Percentiles rank a stretch among this genome's conserved stretches.
phyloP scores from a whole-genome alignment of 2,329 filamentous ascomycete genomes.

The Neonectria coccinea region DNA sequence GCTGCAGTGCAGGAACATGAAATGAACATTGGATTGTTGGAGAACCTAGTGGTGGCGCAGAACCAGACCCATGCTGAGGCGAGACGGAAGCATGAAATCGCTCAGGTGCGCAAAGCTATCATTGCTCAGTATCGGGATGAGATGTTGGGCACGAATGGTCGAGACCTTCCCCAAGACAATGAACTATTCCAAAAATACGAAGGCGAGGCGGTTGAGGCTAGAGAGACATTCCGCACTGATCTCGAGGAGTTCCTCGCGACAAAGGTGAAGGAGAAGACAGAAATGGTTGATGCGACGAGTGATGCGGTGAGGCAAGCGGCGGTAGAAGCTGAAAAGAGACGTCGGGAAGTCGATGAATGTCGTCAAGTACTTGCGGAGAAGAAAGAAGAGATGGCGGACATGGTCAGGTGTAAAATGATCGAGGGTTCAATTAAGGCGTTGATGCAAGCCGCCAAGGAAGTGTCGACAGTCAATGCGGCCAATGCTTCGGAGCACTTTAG shows the following conservation, averaged over 20 bases:
- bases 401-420: background rate
- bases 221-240: background rate
- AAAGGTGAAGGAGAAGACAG: background rate
- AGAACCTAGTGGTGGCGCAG: background rate
- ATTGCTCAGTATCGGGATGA: background rate
- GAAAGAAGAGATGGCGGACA: background rate
- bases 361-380: background rate
- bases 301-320: background rate
- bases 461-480: background rate
- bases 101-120: background rate
- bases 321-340: background rate
- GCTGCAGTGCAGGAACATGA: background rate
- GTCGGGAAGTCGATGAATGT: too few relatives aligned
- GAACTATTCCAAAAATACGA: background rate
- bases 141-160: background rate
- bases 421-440: background rate
- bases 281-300: background rate
- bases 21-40: background rate
- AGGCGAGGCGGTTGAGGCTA: background rate
- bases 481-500: background rate
- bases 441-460: background rate
- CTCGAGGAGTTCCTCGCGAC: background rate
- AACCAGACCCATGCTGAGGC: background rate
- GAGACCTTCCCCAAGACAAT: background rate
- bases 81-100: background rate